Percentiles rank a stretch among this genome's conserved stretches.
Evolutionary conservation across 2,329 filamentous ascomycete species (phyloP).

Genomic region (Apiospora kogelbergensis): DNA sequence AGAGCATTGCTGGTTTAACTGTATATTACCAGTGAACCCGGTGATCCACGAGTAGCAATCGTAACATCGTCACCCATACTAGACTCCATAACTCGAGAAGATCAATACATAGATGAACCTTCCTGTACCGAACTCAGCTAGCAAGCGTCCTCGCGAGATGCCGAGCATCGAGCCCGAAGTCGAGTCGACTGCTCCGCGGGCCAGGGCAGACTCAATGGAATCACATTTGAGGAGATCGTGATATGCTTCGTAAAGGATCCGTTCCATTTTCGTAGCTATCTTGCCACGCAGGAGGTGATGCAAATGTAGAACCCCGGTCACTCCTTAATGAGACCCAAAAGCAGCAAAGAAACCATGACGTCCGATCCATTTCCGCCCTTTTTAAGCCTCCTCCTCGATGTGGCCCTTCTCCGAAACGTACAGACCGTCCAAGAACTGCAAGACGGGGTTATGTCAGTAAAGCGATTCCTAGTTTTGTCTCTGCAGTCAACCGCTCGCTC

Average conservation of each 20-base stretch:
- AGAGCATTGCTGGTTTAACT: background rate
- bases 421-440: constrained; percentile 97
- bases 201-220: background rate
- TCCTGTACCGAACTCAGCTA: constrained; percentile 5
- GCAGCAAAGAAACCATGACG: constrained; percentile 53
- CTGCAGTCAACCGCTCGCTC: background rate
- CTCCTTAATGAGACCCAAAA: constrained; percentile 62
- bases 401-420: constrained; percentile 99
- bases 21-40: constrained; percentile 1
- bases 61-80: constrained; percentile 6
- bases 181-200: background rate
- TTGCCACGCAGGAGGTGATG: constrained; percentile 57
- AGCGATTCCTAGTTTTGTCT: background rate
- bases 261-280: constrained; percentile 35
- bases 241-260: constrained; percentile 25
- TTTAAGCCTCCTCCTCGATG: constrained; percentile 70
- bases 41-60: constrained; percentile 5
- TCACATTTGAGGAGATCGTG: constrained; percentile 9
- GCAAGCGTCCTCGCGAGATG: constrained; percentile 2
- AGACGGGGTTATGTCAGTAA: background rate
- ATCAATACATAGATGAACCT: background rate
- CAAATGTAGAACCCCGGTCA: constrained; percentile 61
- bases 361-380: constrained; percentile 27
- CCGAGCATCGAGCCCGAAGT: background rate
- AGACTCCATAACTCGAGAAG: constrained; percentile 7